phyloP scores from a whole-genome alignment of 2,329 filamentous ascomycete species.

The Lithohypha guttulata region DNA sequence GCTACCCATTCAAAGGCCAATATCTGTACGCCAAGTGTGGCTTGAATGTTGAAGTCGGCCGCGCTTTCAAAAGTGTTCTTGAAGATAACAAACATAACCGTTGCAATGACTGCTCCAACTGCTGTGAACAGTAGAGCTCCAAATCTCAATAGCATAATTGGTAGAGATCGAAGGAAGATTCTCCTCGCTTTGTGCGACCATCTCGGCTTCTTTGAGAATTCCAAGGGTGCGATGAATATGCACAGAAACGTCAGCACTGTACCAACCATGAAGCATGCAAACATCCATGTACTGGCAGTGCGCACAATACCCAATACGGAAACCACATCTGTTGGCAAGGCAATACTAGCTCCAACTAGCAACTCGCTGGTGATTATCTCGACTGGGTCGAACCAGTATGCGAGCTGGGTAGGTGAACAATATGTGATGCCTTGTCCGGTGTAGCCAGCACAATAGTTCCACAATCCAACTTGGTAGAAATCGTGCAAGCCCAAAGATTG shows the following conservation, averaged over 20 bases:
- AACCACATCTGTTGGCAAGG: conserved; percentile 62
- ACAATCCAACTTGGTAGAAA: conserved; percentile 86
- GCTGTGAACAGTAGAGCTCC: conserved; percentile 56
- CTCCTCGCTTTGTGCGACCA: conserved; percentile 29
- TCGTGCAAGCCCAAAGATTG: conserved; percentile 80
- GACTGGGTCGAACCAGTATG: conserved; percentile 91
- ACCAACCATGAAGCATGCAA: conserved; percentile 69
- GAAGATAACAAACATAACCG: conserved; percentile 75
- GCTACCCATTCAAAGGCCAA: conserved; percentile 86
- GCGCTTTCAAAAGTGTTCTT: conserved; percentile 58
- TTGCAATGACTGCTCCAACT: conserved; percentile 63
- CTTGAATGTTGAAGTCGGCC: conserved; percentile 64
- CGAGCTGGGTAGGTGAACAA: conserved; percentile 57
- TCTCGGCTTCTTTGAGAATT: conserved; percentile 26
- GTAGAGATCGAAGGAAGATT: conserved; percentile 44
- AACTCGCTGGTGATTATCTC: conserved; percentile 70
- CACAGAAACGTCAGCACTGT: conserved; percentile 60
- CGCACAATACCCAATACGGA: conserved; percentile 64
- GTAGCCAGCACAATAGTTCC: conserved; percentile 88
- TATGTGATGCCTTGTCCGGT: conserved; percentile 59
- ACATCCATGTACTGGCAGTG: conserved; percentile 74
- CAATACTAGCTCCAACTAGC: conserved; percentile 70
- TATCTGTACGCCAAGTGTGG: conserved; percentile 61
- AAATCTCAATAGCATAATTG: conserved; percentile 57
- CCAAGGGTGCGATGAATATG: conserved; percentile 53